These are phyloP conservation scores for Hyaloscypha finlandica DNA, from an alignment of 495 filamentous ascomycete species.

Conservation along the genomic window DNA sequence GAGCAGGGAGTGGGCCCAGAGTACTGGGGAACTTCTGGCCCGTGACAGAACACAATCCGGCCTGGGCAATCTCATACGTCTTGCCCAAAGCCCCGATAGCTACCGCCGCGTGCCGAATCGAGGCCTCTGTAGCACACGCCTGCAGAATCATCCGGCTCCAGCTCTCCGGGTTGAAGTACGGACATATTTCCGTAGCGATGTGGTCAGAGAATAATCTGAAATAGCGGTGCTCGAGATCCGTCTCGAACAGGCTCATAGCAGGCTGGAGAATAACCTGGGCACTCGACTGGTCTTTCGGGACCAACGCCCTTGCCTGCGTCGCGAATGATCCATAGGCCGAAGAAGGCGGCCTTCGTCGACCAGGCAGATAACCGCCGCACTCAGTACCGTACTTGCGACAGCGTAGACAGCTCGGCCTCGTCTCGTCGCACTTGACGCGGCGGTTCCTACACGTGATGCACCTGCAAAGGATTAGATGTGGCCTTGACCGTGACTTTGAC, in stretches of 20 bases:
- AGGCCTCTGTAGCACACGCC: conserved; percentile 57
- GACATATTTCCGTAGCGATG: conserved; percentile 57
- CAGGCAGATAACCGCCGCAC: conserved; percentile 53
- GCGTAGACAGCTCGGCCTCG: conserved; percentile 49
- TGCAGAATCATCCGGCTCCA: conserved; percentile 60
- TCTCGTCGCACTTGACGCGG: conserved; percentile 60
- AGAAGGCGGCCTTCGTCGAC: conserved; percentile 9
- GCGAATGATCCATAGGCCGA: conserved; percentile 21
- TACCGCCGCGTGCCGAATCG: conserved; percentile 63
- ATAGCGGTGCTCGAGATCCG: conserved; percentile 50
- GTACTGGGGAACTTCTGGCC: background rate
- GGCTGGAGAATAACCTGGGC: conserved; percentile 9
- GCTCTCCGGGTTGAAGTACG: conserved; percentile 60
- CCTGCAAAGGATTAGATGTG: background rate
- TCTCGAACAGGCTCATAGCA: conserved; percentile 12
- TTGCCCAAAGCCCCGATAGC: conserved; percentile 65
- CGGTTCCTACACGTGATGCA: conserved; percentile 31
- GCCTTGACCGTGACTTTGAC: too few species aligned
- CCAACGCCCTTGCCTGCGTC: conserved; percentile 13
- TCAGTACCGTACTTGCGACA: conserved; percentile 52
- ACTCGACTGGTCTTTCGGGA: conserved; percentile 10
- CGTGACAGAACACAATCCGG: background rate
- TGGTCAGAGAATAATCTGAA: conserved; percentile 59
- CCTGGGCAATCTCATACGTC: conserved; percentile 33
- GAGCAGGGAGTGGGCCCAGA: background rate